A percentile compares a stretch with the other conserved stretches of the same genome.
Conservation (phyloP, 805 yeast genomes). For the Starmerella bombi region DNA sequence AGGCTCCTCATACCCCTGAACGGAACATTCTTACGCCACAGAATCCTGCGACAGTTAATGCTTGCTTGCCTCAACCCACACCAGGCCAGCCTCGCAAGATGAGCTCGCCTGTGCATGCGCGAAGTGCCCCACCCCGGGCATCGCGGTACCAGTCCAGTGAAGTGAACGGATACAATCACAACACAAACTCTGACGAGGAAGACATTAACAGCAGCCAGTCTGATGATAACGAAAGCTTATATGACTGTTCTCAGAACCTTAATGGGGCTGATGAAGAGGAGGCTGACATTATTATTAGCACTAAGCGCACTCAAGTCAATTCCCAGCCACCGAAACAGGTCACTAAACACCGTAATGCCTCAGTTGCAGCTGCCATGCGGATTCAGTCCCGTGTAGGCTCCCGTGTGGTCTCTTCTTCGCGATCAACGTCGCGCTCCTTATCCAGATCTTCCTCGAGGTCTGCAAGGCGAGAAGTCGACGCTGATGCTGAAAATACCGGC, state of each 20-base stretch:
- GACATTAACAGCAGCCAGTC: not conserved
- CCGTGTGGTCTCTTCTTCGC: not conserved
- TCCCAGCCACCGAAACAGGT: constrained; percentile 3
- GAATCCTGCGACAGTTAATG: constrained; percentile 48
- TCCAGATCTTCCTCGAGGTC: constrained; percentile 8
- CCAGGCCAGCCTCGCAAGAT: constrained; percentile 93
- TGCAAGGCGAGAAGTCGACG: not conserved
- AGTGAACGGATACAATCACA: constrained; percentile 2
- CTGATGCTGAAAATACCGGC: constrained; percentile 13
- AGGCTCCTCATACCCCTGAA: constrained; percentile 51
- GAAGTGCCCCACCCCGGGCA: constrained; percentile 8
- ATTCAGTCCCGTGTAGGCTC: not conserved
- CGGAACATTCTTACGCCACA: constrained; percentile 50
- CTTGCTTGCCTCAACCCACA: constrained; percentile 78
- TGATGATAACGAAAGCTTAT: constrained; percentile 5
- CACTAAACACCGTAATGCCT: constrained; percentile 1
- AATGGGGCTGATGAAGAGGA: constrained; percentile 11
- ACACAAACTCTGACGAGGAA: constrained; percentile 33
- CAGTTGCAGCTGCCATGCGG: not conserved
- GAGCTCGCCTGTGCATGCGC: constrained; percentile 17
- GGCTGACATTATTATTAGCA: constrained; percentile 6
- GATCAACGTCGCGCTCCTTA: not conserved
- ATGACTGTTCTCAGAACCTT: constrained; percentile 4
- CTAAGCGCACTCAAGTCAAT: not conserved
- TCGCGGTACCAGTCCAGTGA: constrained; percentile 12